Evolutionary conservation across 495 filamentous ascomycete genomes (phyloP), one percentile per base, ranked within the genome.

Genomic region (Echria macrotheca): DNA sequence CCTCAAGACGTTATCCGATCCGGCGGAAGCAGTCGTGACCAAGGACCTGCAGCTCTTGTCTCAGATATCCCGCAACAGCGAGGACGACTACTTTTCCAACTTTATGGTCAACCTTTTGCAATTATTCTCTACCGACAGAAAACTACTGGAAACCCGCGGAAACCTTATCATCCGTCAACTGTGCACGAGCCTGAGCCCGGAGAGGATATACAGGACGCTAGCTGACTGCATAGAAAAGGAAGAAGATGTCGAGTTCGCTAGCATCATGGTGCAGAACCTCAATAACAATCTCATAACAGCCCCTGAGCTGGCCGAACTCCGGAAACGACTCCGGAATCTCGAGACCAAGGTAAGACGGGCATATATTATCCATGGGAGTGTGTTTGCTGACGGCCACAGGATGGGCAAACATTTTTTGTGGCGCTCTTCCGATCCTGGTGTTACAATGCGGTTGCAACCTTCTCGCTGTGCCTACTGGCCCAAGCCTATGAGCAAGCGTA

Each of bases 271-370:
- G 21, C 94, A 97, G 60, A 96, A 97, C 64, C 74, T 99, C 36
- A 99, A 99, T 68, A 99, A 99, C 59, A 99, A 97, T 55, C 78
- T 99, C 15, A 97, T 97, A 55, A 99, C 94, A 9, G 94, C 94
- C 0, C 94, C 94, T 0, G 90, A 99, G 61, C 74, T 99, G 25
- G 82, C 88, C 0, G 94, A 96, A 43, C 72, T 99, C 36, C 79
- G 94, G 37, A 96, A 95, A 64, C 76, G 93, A 15, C 73, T 99
- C 39, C 78, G 91, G 22, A 97, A 93, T 61, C 73, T 96, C 9
- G 93, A 97, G 63, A 86, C 86, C 0, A 87, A 82, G 67, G 87
- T 88, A 68, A 32, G 52, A 48, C 15, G 14, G 18, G n/a, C n/a
- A n/a, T n/a, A n/a, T n/a, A n/a, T n/a, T n/a, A 8, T 22, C 10